A percentile compares a stretch with the other conserved stretches of the same genome.
These are phyloP conservation scores for Suillus plorans DNA, from an alignment of 768 basidiomycete genomes.

Conservation along the genomic window DNA sequence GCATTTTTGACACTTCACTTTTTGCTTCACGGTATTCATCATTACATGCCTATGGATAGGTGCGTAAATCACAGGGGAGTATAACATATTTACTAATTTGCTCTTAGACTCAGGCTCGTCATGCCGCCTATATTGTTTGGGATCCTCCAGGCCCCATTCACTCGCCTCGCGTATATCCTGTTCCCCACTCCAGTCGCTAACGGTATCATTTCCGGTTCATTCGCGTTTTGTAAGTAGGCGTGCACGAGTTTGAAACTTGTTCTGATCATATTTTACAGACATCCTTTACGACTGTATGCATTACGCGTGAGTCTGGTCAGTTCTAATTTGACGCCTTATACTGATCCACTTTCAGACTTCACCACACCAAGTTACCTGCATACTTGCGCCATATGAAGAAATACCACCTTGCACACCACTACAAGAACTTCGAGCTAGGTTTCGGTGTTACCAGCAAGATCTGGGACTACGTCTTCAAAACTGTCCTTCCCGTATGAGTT, in stretches of 20 bases:
- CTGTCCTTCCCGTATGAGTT: slow-evolving; percentile 61
- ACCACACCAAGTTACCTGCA: slow-evolving; percentile 82
- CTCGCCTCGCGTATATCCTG: slow-evolving; percentile 73
- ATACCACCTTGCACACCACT: slow-evolving; percentile 97
- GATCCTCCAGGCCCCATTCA: slow-evolving; percentile 80
- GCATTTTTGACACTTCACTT: slow-evolving; percentile 86
- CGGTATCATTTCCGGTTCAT: slow-evolving; percentile 82
- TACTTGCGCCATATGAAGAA: slow-evolving; percentile 94
- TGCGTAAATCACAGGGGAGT: slow-evolving; percentile 32
- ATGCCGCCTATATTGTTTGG: slow-evolving; percentile 93
- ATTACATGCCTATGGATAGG: slow-evolving; percentile 97
- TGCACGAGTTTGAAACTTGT: slow-evolving; percentile 1
- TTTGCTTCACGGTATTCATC: slow-evolving; percentile 92
- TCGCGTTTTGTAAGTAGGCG: slow-evolving; percentile 63
- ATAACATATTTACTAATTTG: not conserved
- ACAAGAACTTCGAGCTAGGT: slow-evolving; percentile 97
- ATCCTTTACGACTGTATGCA: slow-evolving; percentile 89
- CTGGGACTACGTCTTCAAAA: slow-evolving; percentile 93
- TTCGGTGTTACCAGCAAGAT: slow-evolving; percentile 97
- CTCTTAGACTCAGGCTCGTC: slow-evolving; percentile 77
- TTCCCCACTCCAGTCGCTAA: slow-evolving; percentile 88
- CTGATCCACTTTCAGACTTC: slow-evolving; percentile 48
- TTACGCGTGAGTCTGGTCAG: slow-evolving; percentile 65
- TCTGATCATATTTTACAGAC: slow-evolving; percentile 42
- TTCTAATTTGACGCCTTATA: slow-evolving; percentile 1